Percentiles rank a stretch among this genome's conserved stretches.
phyloP scores from a whole-genome alignment of 2,329 filamentous ascomycete genomes.

The Cercospora sp. region DNA sequence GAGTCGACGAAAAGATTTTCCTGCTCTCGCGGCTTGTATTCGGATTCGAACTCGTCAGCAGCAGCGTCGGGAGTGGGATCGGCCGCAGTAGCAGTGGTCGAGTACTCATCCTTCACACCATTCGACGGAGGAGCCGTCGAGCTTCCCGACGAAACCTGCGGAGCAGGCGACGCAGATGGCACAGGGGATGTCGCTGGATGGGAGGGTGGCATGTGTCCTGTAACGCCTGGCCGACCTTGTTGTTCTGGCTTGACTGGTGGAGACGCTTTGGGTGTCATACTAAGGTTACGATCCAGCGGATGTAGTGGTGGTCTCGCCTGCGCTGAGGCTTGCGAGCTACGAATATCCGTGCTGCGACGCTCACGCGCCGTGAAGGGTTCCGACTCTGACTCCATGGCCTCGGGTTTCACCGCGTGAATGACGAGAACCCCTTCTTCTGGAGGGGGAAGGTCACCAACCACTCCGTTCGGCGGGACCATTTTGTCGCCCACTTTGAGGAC shows the following conservation, averaged over 20 bases:
- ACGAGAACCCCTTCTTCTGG: neutral
- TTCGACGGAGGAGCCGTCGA: neutral
- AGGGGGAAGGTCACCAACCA: slow-evolving; percentile 3
- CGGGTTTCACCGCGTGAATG: neutral
- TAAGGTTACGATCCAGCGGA: slow-evolving; percentile 22
- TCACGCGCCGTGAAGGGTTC: neutral
- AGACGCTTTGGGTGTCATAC: neutral
- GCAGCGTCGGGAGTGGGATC: neutral
- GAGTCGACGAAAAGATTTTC: slow-evolving; percentile 22
- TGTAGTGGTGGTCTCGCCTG: slow-evolving; percentile 19
- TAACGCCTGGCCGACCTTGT: neutral
- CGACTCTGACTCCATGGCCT: neutral
- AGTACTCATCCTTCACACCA: neutral
- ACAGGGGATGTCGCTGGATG: neutral
- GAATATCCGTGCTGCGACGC: neutral
- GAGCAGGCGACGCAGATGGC: neutral
- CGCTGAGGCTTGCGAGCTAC: slow-evolving; percentile 13
- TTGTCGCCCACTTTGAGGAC: slow-evolving; percentile 1
- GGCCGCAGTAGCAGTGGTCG: neutral
- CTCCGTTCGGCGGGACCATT: neutral
- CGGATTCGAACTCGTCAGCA: slow-evolving; percentile 6
- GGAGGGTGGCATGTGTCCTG: neutral
- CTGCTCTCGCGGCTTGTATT: slow-evolving; percentile 22
- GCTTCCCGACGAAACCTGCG: neutral
- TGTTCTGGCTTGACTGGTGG: slow-evolving; percentile 6